Evolutionary conservation across 306 rosid species (phyloP).

Genomic region (Oxytropis ochrocephala): DNA sequence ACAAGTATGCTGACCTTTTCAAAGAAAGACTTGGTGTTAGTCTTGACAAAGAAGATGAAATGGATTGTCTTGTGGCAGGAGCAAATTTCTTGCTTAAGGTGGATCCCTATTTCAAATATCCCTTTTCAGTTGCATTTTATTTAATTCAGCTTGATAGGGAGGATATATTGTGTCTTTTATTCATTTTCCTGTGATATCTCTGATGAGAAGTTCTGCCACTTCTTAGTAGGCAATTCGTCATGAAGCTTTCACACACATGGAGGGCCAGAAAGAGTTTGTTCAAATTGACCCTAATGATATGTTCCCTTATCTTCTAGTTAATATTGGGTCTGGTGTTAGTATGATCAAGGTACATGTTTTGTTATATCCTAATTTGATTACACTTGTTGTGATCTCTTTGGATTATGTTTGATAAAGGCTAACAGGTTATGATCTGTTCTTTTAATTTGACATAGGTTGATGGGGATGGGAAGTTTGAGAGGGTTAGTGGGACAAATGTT

Average conservation of each 20-base stretch:
- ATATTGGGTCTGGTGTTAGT: slow-evolving; percentile 98
- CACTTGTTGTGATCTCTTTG: slow-evolving; percentile 20
- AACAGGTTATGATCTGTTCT: slow-evolving; percentile 12
- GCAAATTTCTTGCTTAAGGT: slow-evolving; percentile 98
- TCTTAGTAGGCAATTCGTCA: slow-evolving; percentile 98
- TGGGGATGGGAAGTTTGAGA: slow-evolving; percentile 92
- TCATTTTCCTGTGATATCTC: slow-evolving; percentile 6
- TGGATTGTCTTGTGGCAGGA: slow-evolving; percentile 95
- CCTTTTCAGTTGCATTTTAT: slow-evolving; percentile 12
- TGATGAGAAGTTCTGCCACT: slow-evolving; percentile 45
- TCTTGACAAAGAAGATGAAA: slow-evolving; percentile 97
- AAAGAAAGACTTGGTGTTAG: slow-evolving; percentile 96
- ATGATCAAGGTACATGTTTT: slow-evolving; percentile 74
- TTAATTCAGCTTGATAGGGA: too few species aligned
- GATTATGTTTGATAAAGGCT: slow-evolving; percentile 13
- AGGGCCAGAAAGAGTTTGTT: slow-evolving; percentile 87
- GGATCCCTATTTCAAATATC: slow-evolving; percentile 24
- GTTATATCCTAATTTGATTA: slow-evolving; percentile 11
- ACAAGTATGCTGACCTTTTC: slow-evolving; percentile 92
- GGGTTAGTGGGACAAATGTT: slow-evolving; percentile 98
- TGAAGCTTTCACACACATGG: slow-evolving; percentile 99
- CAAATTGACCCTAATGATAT: slow-evolving; percentile 90
- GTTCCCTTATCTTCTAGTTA: slow-evolving; percentile 96
- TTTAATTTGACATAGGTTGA: slow-evolving; percentile 60
- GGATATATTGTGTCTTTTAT: too few species aligned